A percentile compares a stretch with the other conserved stretches of the same genome.
Conservation (phyloP, 495 filamentous ascomycete species). For the Hypoxylon fuscum region DNA sequence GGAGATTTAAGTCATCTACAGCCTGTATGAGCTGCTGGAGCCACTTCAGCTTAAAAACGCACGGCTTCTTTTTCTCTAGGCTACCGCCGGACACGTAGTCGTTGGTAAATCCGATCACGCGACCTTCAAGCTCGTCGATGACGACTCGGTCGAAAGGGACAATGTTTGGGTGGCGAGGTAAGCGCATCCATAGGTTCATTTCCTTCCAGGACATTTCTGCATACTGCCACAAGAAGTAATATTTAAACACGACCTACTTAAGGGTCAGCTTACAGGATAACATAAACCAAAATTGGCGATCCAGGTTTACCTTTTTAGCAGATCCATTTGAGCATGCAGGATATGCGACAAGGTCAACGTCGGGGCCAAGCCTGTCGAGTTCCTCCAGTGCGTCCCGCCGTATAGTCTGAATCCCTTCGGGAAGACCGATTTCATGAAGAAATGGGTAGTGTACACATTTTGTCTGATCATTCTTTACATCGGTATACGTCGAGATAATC, state of each 20-base stretch:
- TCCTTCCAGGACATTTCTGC: constrained; percentile 47
- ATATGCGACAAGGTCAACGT: constrained; percentile 17
- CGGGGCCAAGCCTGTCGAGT: constrained; percentile 23
- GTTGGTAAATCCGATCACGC: constrained; percentile 53
- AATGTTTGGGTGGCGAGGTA: constrained; percentile 49
- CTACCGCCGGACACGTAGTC: constrained; percentile 47
- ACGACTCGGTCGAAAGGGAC: constrained; percentile 50
- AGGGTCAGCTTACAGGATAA: constrained; percentile 12
- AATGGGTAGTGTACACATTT: constrained; percentile 16
- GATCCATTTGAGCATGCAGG: not conserved
- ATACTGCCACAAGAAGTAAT: constrained; percentile 1
- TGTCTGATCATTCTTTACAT: constrained; percentile 15
- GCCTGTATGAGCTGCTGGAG: constrained; percentile 49
- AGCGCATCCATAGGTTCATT: constrained; percentile 44
- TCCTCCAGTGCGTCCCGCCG: constrained; percentile 10
- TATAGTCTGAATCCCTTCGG: constrained; percentile 8
- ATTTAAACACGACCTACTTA: constrained; percentile 3
- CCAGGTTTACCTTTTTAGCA: constrained; percentile 10
- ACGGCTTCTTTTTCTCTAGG: constrained; percentile 37
- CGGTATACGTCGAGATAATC: constrained; percentile 11
- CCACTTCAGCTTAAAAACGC: constrained; percentile 48
- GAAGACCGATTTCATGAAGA: constrained; percentile 3
- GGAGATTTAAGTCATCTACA: constrained; percentile 53
- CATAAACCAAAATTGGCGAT: not conserved
- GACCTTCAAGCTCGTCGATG: constrained; percentile 44